Evolutionary conservation across 139 green algal genomes (phyloP).

Genomic region (Chlamydomonas sp.): DNA sequence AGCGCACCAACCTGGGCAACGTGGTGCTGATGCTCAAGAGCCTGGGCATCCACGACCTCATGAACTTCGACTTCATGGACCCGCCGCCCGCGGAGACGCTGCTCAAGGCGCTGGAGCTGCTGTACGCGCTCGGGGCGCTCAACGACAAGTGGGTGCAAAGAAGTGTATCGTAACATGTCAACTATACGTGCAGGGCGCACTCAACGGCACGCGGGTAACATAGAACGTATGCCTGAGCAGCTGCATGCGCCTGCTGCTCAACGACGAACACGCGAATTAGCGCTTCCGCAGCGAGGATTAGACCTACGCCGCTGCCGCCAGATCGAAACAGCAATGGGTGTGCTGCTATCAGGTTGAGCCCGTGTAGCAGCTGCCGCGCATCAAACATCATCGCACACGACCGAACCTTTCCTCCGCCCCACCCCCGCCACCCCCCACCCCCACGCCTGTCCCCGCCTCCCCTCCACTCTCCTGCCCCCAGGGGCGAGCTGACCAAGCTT

Average conservation of each 20-base stretch:
- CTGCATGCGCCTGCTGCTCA: too few relatives aligned
- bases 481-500: conserved; percentile 91
- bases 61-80: conserved; percentile 96
- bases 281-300: too few relatives aligned
- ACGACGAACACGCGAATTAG: too few relatives aligned
- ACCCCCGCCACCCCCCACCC: not conserved
- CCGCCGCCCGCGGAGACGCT: conserved; percentile 91
- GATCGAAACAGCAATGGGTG: too few relatives aligned
- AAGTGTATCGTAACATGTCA: too few relatives aligned
- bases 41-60: conserved; percentile 90
- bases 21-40: conserved; percentile 91
- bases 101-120: conserved; percentile 92
- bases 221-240: too few relatives aligned
- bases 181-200: too few relatives aligned
- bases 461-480: not conserved
- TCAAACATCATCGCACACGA: too few relatives aligned
- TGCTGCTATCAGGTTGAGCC: too few relatives aligned
- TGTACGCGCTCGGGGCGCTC: conserved; percentile 97
- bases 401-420: not conserved
- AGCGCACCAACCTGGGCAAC: conserved; percentile 94
- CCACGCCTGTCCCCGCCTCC: conserved; percentile 38
- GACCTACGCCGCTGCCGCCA: too few relatives aligned
- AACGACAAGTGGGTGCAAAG: conserved; percentile 78
- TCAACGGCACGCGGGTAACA: too few relatives aligned
- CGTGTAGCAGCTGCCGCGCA: too few relatives aligned